A percentile compares a stretch with the other conserved stretches of the same genome.
phyloP scores from a whole-genome alignment of 2,329 filamentous ascomycete species.

The Penicillium janthinellum region DNA sequence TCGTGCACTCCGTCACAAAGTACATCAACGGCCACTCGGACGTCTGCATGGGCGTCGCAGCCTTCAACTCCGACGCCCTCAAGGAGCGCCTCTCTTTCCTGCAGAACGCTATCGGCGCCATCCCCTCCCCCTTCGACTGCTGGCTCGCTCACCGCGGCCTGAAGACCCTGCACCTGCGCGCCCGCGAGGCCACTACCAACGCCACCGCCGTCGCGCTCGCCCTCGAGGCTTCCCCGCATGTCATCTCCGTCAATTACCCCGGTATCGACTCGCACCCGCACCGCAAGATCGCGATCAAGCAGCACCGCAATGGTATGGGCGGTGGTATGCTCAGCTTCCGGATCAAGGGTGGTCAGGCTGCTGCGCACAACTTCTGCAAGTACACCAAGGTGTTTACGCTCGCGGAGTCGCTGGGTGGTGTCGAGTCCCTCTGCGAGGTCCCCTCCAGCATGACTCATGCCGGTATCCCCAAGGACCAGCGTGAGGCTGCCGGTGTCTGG shows the following conservation, averaged over 20 bases:
- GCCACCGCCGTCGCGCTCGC: conserved; percentile 74
- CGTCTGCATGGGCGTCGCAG: conserved; percentile 95
- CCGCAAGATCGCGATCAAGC: conserved; percentile 78
- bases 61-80: conserved; percentile 85
- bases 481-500: conserved; percentile 90
- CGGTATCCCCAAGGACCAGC: conserved; percentile 85
- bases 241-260: conserved; percentile 93
- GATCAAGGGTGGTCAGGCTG: conserved; percentile 79
- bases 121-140: conserved; percentile 92
- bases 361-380: conserved; percentile 91
- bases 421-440: conserved; percentile 89
- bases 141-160: conserved; percentile 97
- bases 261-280: conserved; percentile 87
- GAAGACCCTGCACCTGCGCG: conserved; percentile 94
- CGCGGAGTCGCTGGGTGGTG: conserved; percentile 87
- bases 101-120: conserved; percentile 95
- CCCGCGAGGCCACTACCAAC: conserved; percentile 79
- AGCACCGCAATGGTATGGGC: conserved; percentile 92
- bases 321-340: conserved; percentile 98
- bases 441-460: conserved; percentile 97
- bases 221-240: conserved; percentile 76
- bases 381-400: conserved; percentile 86
- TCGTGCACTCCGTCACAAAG: conserved; percentile 96
- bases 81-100: conserved; percentile 80
- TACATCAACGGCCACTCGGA: conserved; percentile 98